Conservation (phyloP, 169 alveolate genomes). For the Cryptosporidium baileyi region DNA sequence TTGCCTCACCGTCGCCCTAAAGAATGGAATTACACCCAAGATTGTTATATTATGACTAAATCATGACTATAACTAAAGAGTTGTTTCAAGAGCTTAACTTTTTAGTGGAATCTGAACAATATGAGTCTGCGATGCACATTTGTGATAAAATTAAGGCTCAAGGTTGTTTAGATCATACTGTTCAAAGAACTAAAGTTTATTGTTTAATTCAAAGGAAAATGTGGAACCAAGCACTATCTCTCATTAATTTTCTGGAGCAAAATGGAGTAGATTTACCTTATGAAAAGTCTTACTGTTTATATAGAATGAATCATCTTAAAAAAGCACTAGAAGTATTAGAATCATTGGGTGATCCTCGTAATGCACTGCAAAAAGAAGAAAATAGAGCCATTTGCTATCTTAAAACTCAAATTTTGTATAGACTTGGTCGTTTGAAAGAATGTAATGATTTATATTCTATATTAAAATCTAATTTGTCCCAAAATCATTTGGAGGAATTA, state of each 20-base stretch:
- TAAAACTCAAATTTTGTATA: conserved; percentile 35
- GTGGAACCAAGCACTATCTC: conserved; percentile 47
- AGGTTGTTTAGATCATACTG: conserved; percentile 43
- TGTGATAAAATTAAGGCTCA: conserved; percentile 20
- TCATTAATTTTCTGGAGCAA: conserved; percentile 32
- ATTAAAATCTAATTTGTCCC: neutral
- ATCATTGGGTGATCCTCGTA: conserved; percentile 20
- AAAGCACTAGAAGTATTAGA: conserved; percentile 56
- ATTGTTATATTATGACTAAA: neutral
- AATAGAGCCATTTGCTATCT: conserved; percentile 31
- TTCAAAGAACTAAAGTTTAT: conserved; percentile 33
- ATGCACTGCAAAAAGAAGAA: neutral
- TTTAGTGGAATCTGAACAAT: conserved; percentile 57
- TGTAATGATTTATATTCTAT: conserved; percentile 1
- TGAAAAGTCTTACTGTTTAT: conserved; percentile 66
- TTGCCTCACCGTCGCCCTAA: neutral
- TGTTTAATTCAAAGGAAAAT: conserved; percentile 47
- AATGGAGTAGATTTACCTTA: conserved; percentile 19
- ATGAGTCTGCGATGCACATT: conserved; percentile 50
- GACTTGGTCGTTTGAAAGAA: conserved; percentile 40
- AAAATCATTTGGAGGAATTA: conserved; percentile 4
- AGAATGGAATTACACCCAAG: neutral
- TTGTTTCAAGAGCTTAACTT: conserved; percentile 29
- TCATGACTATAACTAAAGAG: conserved; percentile 19
- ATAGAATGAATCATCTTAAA: conserved; percentile 27